Conservation (phyloP, 176 grass and related monocot species). For the Stipa capillata region DNA sequence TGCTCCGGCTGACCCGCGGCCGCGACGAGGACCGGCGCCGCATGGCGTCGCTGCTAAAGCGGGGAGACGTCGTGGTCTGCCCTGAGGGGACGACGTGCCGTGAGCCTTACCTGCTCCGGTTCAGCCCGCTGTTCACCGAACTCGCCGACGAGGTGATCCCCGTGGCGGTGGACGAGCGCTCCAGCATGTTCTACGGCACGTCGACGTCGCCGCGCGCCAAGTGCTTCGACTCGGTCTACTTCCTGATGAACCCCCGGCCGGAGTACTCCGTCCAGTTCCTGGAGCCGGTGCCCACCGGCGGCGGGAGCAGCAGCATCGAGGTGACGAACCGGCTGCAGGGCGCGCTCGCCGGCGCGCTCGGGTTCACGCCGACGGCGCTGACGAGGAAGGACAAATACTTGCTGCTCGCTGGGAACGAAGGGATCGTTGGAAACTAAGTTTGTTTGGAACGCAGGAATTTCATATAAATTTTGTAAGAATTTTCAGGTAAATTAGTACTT, state of each 20-base stretch:
- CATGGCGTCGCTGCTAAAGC: slow-evolving; percentile 31
- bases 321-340: slow-evolving; percentile 47
- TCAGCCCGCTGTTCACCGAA: slow-evolving; percentile 67
- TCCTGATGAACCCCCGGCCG: slow-evolving; percentile 46
- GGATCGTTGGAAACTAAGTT: background rate
- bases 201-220: slow-evolving; percentile 39
- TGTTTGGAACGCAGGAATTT: background rate
- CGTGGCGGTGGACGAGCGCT: slow-evolving; percentile 29
- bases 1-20: slow-evolving; percentile 38
- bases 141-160: slow-evolving; percentile 43
- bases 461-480: too few relatives aligned
- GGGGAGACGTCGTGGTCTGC: slow-evolving; percentile 36
- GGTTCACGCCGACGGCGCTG: slow-evolving; percentile 44
- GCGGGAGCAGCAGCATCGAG: background rate
- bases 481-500: too few relatives aligned
- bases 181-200: slow-evolving; percentile 61
- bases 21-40: slow-evolving; percentile 35
- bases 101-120: slow-evolving; percentile 63
- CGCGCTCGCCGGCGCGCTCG: slow-evolving; percentile 35
- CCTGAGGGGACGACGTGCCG: slow-evolving; percentile 72
- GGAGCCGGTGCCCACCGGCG: slow-evolving; percentile 23
- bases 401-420: slow-evolving; percentile 62
- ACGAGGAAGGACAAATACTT: slow-evolving; percentile 79
- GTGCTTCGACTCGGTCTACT: slow-evolving; percentile 58
- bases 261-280: slow-evolving; percentile 43